Percentiles rank a stretch among this genome's conserved stretches.
Conservation (phyloP, 2,329 filamentous ascomycete genomes). For the Fusarium proliferatum region DNA sequence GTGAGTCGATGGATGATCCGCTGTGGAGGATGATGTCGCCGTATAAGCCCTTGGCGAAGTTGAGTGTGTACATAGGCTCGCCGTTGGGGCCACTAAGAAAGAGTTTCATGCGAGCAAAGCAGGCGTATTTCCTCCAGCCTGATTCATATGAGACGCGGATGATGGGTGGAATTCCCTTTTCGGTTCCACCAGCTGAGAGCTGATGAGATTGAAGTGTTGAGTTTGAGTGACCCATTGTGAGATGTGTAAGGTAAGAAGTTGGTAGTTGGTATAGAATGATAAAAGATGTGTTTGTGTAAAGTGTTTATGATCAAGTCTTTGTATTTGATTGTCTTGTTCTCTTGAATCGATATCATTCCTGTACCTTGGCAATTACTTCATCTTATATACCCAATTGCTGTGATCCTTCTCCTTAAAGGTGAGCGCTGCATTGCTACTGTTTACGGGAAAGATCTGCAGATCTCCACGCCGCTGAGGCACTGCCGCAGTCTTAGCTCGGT, state of each 20-base stretch:
- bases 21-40: conserved; percentile 35
- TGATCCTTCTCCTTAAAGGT: background rate
- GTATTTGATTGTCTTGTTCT: background rate
- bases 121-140: background rate
- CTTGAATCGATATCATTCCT: background rate
- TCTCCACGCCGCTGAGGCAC: conserved; percentile 13
- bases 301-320: background rate
- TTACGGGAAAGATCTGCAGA: conserved; percentile 4
- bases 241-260: background rate
- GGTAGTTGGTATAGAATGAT: background rate
- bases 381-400: conserved; percentile 7
- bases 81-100: conserved; percentile 21
- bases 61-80: conserved; percentile 27
- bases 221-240: conserved; percentile 32
- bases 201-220: conserved; percentile 23
- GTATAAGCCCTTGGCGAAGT: conserved; percentile 16
- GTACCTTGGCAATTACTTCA: background rate
- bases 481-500: conserved; percentile 8
- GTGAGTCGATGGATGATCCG: conserved; percentile 13
- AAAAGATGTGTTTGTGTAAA: background rate
- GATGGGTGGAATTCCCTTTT: conserved; percentile 12
- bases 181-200: conserved; percentile 5
- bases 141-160: conserved; percentile 28
- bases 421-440: conserved; percentile 12
- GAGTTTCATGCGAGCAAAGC: background rate